phyloP scores from a whole-genome alignment of 106 monocot genomes.

The Apostasia shenzhenica region DNA sequence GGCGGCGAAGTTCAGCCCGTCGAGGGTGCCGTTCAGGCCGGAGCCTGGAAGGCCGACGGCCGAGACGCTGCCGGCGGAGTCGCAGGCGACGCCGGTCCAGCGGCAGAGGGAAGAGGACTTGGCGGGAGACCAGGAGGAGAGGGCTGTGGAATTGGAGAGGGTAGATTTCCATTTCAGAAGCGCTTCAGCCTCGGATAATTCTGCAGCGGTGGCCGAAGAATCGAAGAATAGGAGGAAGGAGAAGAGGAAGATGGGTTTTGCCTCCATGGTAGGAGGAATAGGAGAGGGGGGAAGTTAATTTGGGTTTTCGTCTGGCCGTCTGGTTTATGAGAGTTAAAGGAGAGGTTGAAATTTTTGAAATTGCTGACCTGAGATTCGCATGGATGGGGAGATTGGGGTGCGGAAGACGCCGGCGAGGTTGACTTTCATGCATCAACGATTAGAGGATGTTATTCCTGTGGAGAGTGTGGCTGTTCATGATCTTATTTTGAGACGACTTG shows the following conservation, averaged over 20 bases:
- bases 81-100: constrained; percentile 49
- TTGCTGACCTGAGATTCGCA: too few relatives aligned
- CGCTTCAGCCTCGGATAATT: constrained; percentile 29
- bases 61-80: constrained; percentile 27
- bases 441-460: too few relatives aligned
- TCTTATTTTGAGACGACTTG: too few relatives aligned
- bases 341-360: too few relatives aligned
- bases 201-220: not conserved
- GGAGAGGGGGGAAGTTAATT: too few relatives aligned
- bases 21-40: constrained; percentile 37
- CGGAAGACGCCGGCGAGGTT: too few relatives aligned
- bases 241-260: not conserved
- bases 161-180: constrained; percentile 51
- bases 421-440: too few relatives aligned
- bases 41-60: constrained; percentile 14
- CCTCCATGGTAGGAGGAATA: constrained; percentile 4
- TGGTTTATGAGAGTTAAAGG: too few relatives aligned
- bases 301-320: too few relatives aligned
- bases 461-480: too few relatives aligned
- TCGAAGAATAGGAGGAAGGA: constrained; percentile 6
- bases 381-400: too few relatives aligned
- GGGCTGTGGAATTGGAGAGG: constrained; percentile 16
- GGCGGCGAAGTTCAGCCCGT: constrained; percentile 35
- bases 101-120: constrained; percentile 25
- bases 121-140: constrained; percentile 29